Percentiles rank a stretch among this genome's conserved stretches.
Evolutionary conservation across 768 basidiomycete genomes (phyloP).

Genomic region (Rhodotorula kratochvilovae): DNA sequence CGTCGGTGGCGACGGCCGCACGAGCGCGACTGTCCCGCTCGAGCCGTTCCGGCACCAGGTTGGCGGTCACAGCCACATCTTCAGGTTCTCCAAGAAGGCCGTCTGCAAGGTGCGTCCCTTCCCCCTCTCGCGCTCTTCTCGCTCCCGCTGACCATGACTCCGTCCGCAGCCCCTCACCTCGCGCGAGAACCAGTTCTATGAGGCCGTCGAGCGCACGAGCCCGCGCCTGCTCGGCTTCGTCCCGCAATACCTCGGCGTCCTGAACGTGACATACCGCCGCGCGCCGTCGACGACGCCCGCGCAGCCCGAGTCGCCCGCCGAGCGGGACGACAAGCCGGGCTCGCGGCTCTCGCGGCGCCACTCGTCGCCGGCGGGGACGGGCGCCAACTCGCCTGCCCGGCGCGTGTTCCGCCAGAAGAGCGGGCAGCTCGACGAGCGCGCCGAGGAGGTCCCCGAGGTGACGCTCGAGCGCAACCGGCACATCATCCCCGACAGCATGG

Average conservation of each 20-base stretch:
- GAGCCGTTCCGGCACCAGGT: conserved; percentile 96
- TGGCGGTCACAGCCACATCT: conserved; percentile 93
- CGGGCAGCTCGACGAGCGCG: conserved; percentile 21
- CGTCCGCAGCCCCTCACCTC: conserved; percentile 80
- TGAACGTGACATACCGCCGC: conserved; percentile 92
- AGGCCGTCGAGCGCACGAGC: conserved; percentile 87
- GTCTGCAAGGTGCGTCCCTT: conserved; percentile 81
- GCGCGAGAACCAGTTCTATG: conserved; percentile 95
- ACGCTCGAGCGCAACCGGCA: conserved; percentile 87
- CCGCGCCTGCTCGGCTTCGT: conserved; percentile 89
- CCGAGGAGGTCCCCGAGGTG: conserved; percentile 81
- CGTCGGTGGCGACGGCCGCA: conserved; percentile 30
- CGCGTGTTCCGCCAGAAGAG: conserved; percentile 44
- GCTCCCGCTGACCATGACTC: no score
- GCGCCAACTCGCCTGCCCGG: conserved; percentile 23
- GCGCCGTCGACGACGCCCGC: conserved; percentile 50
- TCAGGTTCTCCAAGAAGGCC: conserved; percentile 93
- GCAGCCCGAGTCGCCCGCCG: conserved; percentile 38
- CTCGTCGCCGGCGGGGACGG: conserved; percentile 26
- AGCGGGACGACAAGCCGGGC: not conserved
- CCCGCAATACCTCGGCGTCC: conserved; percentile 96
- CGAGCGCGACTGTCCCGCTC: conserved; percentile 65
- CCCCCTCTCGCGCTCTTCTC: conserved; percentile 11
- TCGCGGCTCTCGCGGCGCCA: conserved; percentile 20
- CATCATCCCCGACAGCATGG: conserved; percentile 90